These are phyloP conservation scores for Dichotomocladium elegans DNA, from an alignment of 371 early-diverging fungal genomes.

Conservation along the genomic window DNA sequence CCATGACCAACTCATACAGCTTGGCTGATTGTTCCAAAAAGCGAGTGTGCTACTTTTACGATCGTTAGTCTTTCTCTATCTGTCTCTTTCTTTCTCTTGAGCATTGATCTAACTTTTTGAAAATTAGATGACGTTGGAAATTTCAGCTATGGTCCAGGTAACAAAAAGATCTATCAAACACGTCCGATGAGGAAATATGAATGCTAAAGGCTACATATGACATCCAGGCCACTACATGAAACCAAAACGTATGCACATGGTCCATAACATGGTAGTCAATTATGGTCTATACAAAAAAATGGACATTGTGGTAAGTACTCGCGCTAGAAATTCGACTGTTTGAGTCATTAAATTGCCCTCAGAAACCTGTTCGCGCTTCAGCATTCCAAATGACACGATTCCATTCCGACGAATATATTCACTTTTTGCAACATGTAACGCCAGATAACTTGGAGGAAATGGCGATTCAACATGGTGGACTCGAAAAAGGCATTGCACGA, in stretches of 20 bases:
- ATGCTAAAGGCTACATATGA: too few relatives aligned
- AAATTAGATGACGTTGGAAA: slow-evolving; percentile 78
- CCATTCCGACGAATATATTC: slow-evolving; percentile 99
- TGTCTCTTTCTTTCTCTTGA: too few relatives aligned
- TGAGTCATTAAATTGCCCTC: not conserved
- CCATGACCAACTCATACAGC: slow-evolving; percentile 46
- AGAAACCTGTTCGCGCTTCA: slow-evolving; percentile 89
- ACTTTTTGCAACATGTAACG: slow-evolving; percentile 92
- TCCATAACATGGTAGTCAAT: slow-evolving; percentile 94
- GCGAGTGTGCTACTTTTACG: slow-evolving; percentile 78
- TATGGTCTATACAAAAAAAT: slow-evolving; percentile 96
- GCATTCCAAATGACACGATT: slow-evolving; percentile 96
- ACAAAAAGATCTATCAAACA: too few relatives aligned
- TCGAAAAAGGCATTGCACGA: slow-evolving; percentile 59
- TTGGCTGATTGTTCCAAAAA: slow-evolving; percentile 51
- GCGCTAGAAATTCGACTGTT: not conserved
- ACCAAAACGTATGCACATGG: slow-evolving; percentile 97
- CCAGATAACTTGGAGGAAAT: slow-evolving; percentile 89
- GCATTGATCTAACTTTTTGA: too few relatives aligned
- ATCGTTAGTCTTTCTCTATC: slow-evolving; percentile 42
- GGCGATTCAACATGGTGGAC: slow-evolving; percentile 67
- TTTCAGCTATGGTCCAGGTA: slow-evolving; percentile 85
- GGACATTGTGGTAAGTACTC: slow-evolving; percentile 72
- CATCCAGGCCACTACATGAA: slow-evolving; percentile 98
- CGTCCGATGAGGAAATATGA: too few relatives aligned